phyloP scores from a whole-genome alignment of 768 basidiomycete species.

The Lentinula guzmanii region DNA sequence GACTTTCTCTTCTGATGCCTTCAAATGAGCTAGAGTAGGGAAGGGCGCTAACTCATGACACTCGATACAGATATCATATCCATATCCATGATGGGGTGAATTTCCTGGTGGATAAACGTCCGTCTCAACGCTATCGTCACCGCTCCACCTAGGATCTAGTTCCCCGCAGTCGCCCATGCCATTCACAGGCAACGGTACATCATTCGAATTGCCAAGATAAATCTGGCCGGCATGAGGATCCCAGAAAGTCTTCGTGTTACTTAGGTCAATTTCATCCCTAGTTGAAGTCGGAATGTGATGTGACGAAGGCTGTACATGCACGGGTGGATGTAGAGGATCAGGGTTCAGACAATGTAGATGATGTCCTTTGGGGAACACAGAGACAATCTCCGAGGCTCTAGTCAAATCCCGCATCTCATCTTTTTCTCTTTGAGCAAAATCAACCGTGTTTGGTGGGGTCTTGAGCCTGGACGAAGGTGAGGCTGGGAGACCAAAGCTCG shows the following conservation, averaged over 20 bases:
- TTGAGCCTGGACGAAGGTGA: constrained; percentile 3
- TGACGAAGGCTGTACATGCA: neutral
- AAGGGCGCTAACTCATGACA: constrained; percentile 79
- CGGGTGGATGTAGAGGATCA: constrained; percentile 7
- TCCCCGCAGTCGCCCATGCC: constrained; percentile 4
- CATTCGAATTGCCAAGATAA: constrained; percentile 78
- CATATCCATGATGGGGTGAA: constrained; percentile 35
- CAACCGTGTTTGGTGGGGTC: constrained; percentile 52
- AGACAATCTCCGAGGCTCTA: constrained; percentile 72
- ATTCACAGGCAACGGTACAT: constrained; percentile 51
- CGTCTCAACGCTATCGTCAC: neutral
- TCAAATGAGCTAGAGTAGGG: constrained; percentile 58
- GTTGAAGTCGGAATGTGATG: neutral
- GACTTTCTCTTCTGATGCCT: constrained; percentile 74
- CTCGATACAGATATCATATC: constrained; percentile 85
- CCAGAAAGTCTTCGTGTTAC: constrained; percentile 37
- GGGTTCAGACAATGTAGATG: neutral
- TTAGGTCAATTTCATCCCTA: constrained; percentile 16
- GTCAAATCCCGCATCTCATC: constrained; percentile 91
- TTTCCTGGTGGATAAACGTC: constrained; percentile 1
- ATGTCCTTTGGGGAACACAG: constrained; percentile 25
- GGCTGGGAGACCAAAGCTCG: constrained; percentile 4
- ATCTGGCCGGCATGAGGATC: constrained; percentile 60
- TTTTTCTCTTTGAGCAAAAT: constrained; percentile 79
- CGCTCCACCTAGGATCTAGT: neutral